Evolutionary conservation across 2,329 filamentous ascomycete species (phyloP).

Genomic region (Drechmeria coniospora): DNA sequence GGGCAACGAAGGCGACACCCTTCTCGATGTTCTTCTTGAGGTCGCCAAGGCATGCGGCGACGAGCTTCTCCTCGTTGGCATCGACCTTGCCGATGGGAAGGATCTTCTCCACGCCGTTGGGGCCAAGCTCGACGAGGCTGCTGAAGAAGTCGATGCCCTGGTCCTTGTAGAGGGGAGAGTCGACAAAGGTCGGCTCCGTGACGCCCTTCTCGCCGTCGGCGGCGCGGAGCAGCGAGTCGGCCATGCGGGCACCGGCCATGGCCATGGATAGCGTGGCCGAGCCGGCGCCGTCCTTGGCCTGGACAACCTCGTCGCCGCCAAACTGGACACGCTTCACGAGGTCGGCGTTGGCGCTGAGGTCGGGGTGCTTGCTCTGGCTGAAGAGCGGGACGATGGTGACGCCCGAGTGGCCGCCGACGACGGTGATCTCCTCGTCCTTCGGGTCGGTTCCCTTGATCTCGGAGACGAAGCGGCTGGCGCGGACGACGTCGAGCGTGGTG

Average conservation of each 20-base stretch:
- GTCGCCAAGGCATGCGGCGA: slow-evolving; percentile 72
- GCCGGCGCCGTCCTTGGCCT: slow-evolving; percentile 96
- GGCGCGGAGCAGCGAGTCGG: slow-evolving; percentile 87
- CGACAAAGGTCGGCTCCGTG: slow-evolving; percentile 90
- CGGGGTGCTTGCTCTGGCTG: slow-evolving; percentile 78
- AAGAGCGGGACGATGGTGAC: slow-evolving; percentile 97
- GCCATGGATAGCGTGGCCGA: slow-evolving; percentile 98
- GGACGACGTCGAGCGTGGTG: slow-evolving; percentile 97
- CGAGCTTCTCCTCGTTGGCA: slow-evolving; percentile 72
- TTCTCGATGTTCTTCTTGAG: slow-evolving; percentile 93
- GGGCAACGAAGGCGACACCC: slow-evolving; percentile 49
- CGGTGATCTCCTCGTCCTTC: slow-evolving; percentile 82
- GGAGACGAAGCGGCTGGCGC: slow-evolving; percentile 93
- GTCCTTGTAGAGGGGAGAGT: slow-evolving; percentile 96
- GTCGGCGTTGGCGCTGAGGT: slow-evolving; percentile 61
- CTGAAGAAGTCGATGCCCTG: slow-evolving; percentile 96
- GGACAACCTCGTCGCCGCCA: slow-evolving; percentile 96
- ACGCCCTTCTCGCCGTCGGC: slow-evolving; percentile 88
- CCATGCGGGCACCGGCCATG: slow-evolving; percentile 73
- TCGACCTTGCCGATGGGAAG: slow-evolving; percentile 73
- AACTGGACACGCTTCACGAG: slow-evolving; percentile 96
- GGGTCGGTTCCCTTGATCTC: slow-evolving; percentile 87
- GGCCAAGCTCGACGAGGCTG: slow-evolving; percentile 87
- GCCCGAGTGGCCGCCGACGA: slow-evolving; percentile 93
- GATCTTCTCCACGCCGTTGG: slow-evolving; percentile 91